These are phyloP conservation scores for Lactarius hengduanensis DNA, from an alignment of 768 basidiomycete genomes.

Conservation along the genomic window DNA sequence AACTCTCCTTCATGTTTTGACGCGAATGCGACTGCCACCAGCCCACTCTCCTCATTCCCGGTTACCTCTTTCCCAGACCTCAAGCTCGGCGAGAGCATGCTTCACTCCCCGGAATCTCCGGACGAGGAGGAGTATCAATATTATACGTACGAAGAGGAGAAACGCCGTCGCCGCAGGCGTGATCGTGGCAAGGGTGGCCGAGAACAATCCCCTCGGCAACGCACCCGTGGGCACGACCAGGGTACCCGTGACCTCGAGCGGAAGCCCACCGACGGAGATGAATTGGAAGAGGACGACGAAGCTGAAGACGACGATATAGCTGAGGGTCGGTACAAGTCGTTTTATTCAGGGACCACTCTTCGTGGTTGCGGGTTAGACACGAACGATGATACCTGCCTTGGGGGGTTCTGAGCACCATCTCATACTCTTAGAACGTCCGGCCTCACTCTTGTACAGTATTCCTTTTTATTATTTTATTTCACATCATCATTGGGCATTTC, in stretches of 20 bases:
- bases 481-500: conserved; percentile 15
- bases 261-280: conserved; percentile 14
- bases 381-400: conserved; percentile 29
- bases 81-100: conserved; percentile 7
- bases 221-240: conserved; percentile 5
- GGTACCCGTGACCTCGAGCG: conserved; percentile 19
- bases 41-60: conserved; percentile 28
- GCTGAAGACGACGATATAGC: conserved; percentile 23
- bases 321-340: conserved; percentile 23
- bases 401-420: conserved; percentile 23
- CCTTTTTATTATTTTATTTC: conserved; percentile 21
- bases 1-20: conserved; percentile 34
- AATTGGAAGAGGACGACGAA: conserved; percentile 27
- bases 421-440: background rate
- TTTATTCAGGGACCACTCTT: conserved; percentile 19
- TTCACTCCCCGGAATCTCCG: conserved; percentile 17
- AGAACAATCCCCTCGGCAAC: conserved; percentile 22
- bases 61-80: conserved; percentile 23
- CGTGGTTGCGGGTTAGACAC: conserved; percentile 26
- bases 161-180: conserved; percentile 27
- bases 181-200: conserved; percentile 27
- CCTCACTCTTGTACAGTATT: conserved; percentile 8
- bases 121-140: conserved; percentile 21
- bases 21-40: conserved; percentile 24
- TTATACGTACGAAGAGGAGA: conserved; percentile 29